These are phyloP conservation scores for Pezicula radicicola DNA, from an alignment of 2,329 filamentous ascomycete genomes.

Conservation along the genomic window DNA sequence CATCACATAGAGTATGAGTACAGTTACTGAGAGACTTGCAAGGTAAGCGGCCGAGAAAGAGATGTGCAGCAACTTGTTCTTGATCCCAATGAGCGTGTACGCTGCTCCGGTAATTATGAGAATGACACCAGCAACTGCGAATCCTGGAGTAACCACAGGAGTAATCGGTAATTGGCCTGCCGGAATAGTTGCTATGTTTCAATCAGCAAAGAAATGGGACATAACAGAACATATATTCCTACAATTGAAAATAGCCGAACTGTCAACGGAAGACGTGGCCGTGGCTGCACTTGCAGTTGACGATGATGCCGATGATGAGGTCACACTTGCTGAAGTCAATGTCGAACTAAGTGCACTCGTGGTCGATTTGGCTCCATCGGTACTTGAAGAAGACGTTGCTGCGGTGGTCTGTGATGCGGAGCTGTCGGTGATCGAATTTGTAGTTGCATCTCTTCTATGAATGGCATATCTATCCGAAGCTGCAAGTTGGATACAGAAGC, in stretches of 20 bases:
- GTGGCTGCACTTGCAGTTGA: conserved; percentile 11
- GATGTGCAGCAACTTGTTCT: conserved; percentile 74
- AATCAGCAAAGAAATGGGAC: conserved; percentile 9
- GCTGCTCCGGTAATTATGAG: conserved; percentile 69
- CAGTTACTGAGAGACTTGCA: conserved; percentile 68
- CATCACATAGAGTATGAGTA: conserved; percentile 89
- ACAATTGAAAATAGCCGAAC: conserved; percentile 21
- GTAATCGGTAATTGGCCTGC: conserved; percentile 63
- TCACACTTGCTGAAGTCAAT: conserved; percentile 8
- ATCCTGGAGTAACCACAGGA: conserved; percentile 75
- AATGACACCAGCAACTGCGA: conserved; percentile 74
- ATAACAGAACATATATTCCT: neutral
- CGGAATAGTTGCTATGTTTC: conserved; percentile 20
- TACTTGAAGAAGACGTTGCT: conserved; percentile 7
- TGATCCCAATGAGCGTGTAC: conserved; percentile 77
- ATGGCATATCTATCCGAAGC: conserved; percentile 15
- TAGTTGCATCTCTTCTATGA: conserved; percentile 21
- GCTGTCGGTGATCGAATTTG: conserved; percentile 16
- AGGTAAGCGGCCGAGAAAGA: conserved; percentile 79
- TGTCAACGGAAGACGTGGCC: conserved; percentile 8
- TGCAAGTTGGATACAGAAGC: conserved; percentile 18
- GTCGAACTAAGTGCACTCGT: conserved; percentile 6
- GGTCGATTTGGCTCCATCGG: conserved; percentile 7
- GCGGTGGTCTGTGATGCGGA: conserved; percentile 6
- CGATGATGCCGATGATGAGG: conserved; percentile 3